Evolutionary conservation across 2,329 filamentous ascomycete genomes (phyloP).

Genomic region (Curvularia spicifera): DNA sequence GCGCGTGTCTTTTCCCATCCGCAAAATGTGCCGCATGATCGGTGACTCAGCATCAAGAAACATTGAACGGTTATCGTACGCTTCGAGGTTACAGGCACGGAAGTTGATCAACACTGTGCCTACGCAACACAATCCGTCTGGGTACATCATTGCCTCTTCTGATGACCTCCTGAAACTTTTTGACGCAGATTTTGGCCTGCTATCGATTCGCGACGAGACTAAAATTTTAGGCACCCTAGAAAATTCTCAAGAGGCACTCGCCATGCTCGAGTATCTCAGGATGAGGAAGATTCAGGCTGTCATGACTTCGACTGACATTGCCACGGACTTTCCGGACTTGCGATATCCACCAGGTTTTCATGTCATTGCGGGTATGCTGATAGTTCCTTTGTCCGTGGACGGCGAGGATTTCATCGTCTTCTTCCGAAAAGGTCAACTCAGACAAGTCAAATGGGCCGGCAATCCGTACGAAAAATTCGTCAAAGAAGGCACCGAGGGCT

Average conservation of each 20-base stretch:
- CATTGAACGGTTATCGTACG: slow-evolving; percentile 86
- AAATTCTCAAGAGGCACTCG: slow-evolving; percentile 81
- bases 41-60: slow-evolving; percentile 86
- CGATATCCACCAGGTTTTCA: slow-evolving; percentile 80
- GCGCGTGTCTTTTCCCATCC: slow-evolving; percentile 89
- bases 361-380: slow-evolving; percentile 76
- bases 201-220: slow-evolving; percentile 87
- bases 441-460: slow-evolving; percentile 83
- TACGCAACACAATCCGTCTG: slow-evolving; percentile 80
- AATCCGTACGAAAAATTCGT: slow-evolving; percentile 84
- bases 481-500: slow-evolving; percentile 73
- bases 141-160: slow-evolving; percentile 88
- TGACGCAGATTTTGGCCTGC: slow-evolving; percentile 82
- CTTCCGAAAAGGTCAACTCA: slow-evolving; percentile 78
- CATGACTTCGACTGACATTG: slow-evolving; percentile 77
- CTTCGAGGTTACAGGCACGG: slow-evolving; percentile 80
- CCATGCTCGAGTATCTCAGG: slow-evolving; percentile 82
- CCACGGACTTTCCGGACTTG: slow-evolving; percentile 79
- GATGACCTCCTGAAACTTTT: slow-evolving; percentile 85
- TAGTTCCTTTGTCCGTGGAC: slow-evolving; percentile 78
- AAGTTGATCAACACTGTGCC: slow-evolving; percentile 88
- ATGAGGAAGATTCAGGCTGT: slow-evolving; percentile 78
- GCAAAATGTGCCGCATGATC: slow-evolving; percentile 88
- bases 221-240: slow-evolving; percentile 80
- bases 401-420: slow-evolving; percentile 90